Evolutionary conservation across 2,329 filamentous ascomycete species (phyloP).

Genomic region (Penicillium italicum): DNA sequence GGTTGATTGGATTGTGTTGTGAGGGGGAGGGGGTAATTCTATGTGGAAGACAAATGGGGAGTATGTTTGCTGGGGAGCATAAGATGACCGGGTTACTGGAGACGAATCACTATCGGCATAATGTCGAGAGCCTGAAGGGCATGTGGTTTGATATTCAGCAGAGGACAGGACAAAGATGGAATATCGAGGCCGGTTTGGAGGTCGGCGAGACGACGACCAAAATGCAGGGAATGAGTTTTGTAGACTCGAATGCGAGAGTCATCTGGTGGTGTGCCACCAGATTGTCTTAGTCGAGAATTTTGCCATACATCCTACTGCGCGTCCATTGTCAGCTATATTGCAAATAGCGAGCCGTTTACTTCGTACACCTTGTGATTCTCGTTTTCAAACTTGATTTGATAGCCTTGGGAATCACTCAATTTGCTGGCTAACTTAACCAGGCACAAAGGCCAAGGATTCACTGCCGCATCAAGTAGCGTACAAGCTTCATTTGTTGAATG

Average conservation of each 20-base stretch:
- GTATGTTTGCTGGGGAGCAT: not conserved
- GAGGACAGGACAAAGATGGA: not conserved
- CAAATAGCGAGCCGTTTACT: no score
- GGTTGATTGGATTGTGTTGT: not conserved
- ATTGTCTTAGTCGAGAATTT: no score
- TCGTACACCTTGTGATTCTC: not conserved
- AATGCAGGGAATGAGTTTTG: not conserved
- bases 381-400: no score
- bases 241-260: not conserved
- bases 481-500: no score
- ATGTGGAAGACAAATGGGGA: not conserved
- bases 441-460: no score
- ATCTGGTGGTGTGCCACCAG: not conserved
- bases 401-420: no score
- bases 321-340: no score
- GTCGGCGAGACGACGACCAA: not conserved
- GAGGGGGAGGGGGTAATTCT: not conserved
- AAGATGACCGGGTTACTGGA: not conserved
- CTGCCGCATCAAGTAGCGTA: no score
- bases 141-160: not conserved
- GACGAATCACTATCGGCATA: not conserved
- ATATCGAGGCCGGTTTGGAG: not conserved
- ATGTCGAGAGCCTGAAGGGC: not conserved
- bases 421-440: no score
- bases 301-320: no score